Percentiles rank a stretch among this genome's conserved stretches.
Conservation (phyloP, 352 stramenopile species). For the Phytopythium chamaehyphon region DNA sequence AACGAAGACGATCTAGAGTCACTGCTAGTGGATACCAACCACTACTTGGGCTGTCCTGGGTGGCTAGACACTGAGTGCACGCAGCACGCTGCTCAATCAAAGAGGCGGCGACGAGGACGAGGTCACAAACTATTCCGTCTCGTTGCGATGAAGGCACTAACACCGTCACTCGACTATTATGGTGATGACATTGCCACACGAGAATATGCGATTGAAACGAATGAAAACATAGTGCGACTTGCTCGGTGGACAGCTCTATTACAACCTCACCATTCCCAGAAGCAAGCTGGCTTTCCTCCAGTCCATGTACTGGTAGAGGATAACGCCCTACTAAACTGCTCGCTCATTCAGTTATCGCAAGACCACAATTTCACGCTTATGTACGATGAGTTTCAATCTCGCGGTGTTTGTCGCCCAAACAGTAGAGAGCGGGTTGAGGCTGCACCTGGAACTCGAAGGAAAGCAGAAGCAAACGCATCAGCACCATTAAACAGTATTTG, state of each 20-base stretch:
- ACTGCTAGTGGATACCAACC: conserved; percentile 47
- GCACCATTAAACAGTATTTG: conserved; percentile 10
- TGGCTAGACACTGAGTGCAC: conserved; percentile 27
- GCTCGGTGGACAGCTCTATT: conserved; percentile 44
- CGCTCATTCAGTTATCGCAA: conserved; percentile 28
- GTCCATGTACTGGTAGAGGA: not conserved
- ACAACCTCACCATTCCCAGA: not conserved
- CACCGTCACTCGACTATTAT: conserved; percentile 43
- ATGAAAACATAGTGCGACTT: conserved; percentile 44
- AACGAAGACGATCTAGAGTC: conserved; percentile 27
- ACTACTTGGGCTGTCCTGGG: conserved; percentile 52
- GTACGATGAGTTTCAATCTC: conserved; percentile 20
- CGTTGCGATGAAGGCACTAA: conserved; percentile 50
- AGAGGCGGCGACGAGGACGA: not conserved
- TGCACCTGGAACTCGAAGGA: not conserved
- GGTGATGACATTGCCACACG: conserved; percentile 57
- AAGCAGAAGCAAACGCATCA: no score
- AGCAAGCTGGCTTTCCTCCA: not conserved
- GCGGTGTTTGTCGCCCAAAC: conserved; percentile 18
- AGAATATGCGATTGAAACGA: conserved; percentile 60
- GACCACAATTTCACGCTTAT: conserved; percentile 31
- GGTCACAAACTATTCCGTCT: conserved; percentile 32
- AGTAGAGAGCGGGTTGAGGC: not conserved
- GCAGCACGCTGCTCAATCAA: not conserved
- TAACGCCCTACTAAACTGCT: conserved; percentile 32